phyloP scores from a whole-genome alignment of 345 rosid genomes.

The Lenwebbia sp. region DNA sequence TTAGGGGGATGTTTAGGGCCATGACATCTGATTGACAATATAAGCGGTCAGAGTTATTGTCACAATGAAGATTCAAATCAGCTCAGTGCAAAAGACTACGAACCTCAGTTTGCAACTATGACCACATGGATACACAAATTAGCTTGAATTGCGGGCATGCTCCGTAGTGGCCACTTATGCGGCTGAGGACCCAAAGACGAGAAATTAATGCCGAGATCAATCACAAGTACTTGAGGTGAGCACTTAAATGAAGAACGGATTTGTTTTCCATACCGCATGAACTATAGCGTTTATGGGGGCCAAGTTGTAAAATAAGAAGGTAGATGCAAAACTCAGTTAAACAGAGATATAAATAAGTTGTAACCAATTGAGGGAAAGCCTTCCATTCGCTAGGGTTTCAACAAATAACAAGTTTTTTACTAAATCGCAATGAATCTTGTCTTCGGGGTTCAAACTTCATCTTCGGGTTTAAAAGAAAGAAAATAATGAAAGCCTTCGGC shows the following conservation, averaged over 20 bases:
- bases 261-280: not conserved
- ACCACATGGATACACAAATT: conserved; percentile 75
- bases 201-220: not conserved
- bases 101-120: conserved; percentile 81
- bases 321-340: not conserved
- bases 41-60: not conserved
- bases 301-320: not conserved
- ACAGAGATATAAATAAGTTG: not conserved
- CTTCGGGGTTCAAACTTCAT: not conserved
- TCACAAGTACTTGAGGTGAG: not conserved
- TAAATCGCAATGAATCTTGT: not conserved
- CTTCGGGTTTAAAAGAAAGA: not conserved
- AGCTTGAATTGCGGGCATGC: conserved; percentile 75
- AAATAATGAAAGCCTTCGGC: not conserved
- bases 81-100: not conserved
- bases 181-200: conserved; percentile 33
- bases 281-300: not conserved
- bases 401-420: not conserved
- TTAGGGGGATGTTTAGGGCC: conserved; percentile 83
- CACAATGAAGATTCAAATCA: not conserved
- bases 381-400: not conserved
- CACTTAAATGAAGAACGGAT: not conserved
- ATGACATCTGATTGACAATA: conserved; percentile 47
- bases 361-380: not conserved
- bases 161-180: conserved; percentile 87